Evolutionary conservation across 1,284 basidiomycete species (phyloP).

Genomic region (Irpex sp.): DNA sequence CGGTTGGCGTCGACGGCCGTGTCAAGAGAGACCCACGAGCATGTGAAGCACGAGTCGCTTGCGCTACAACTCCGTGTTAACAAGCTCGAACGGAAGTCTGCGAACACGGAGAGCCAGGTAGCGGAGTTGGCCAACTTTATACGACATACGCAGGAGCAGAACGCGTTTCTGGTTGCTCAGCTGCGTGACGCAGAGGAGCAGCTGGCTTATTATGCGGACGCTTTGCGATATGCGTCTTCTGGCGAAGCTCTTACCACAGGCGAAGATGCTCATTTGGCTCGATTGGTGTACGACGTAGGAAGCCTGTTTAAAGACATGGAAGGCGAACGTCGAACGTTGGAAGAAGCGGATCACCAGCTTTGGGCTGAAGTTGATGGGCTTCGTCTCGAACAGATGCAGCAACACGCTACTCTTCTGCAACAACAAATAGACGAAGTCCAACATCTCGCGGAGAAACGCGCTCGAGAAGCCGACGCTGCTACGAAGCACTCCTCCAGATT

Average conservation of each 20-base stretch:
- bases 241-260: not conserved
- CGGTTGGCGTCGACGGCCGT: slow-evolving; percentile 62
- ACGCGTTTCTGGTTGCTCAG: slow-evolving; percentile 47
- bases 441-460: slow-evolving; percentile 40
- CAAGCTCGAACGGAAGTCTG: slow-evolving; percentile 73
- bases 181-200: slow-evolving; percentile 54
- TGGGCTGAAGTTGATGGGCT: slow-evolving; percentile 14
- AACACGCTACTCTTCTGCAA: slow-evolving; percentile 26
- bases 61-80: slow-evolving; percentile 51
- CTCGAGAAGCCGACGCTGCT: slow-evolving; percentile 45
- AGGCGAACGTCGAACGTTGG: not conserved
- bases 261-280: not conserved
- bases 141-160: slow-evolving; percentile 64
- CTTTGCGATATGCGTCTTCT: not conserved
- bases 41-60: slow-evolving; percentile 51
- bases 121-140: slow-evolving; percentile 70
- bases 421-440: slow-evolving; percentile 23
- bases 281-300: not conserved
- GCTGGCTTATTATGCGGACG: slow-evolving; percentile 38
- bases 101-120: slow-evolving; percentile 75
- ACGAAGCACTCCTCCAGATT: slow-evolving; percentile 48
- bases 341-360: not conserved
- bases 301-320: not conserved
- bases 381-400: slow-evolving; percentile 21
- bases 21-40: slow-evolving; percentile 43